Conservation (phyloP, 768 basidiomycete genomes). For the Tulasnella sp. region DNA sequence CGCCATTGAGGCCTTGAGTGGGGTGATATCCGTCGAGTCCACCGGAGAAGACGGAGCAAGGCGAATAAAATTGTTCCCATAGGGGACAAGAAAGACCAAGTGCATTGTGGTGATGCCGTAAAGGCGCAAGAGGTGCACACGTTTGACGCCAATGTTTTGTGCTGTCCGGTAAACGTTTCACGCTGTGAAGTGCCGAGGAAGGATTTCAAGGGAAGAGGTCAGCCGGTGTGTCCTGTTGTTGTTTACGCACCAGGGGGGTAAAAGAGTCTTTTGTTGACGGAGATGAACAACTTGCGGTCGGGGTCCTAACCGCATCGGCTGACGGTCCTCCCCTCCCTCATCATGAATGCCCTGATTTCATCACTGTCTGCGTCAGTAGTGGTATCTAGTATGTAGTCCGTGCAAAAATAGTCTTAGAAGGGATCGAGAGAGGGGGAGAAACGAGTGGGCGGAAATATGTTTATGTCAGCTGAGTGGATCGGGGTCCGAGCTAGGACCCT, state of each 20-base stretch:
- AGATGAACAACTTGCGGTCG: background rate
- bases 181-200: background rate
- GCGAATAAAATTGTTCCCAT: background rate
- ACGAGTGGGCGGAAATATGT: background rate
- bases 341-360: background rate
- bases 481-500: background rate
- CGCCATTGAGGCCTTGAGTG: constrained; percentile 5
- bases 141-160: background rate
- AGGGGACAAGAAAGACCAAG: background rate
- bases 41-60: background rate
- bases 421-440: no score
- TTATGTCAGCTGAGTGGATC: background rate
- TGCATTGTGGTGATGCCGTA: constrained; percentile 1
- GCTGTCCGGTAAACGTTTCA: background rate
- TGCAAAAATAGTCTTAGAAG: background rate
- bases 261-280: background rate
- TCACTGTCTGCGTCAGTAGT: background rate
- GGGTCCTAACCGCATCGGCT: background rate
- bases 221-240: background rate
- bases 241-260: background rate
- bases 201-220: background rate
- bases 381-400: background rate
- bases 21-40: background rate
- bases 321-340: background rate
- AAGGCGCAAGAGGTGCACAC: constrained; percentile 2